Evolutionary conservation across 2,329 filamentous ascomycete genomes (phyloP), one percentile per base, ranked within the genome.

Genomic region (Trichoderma breve): DNA sequence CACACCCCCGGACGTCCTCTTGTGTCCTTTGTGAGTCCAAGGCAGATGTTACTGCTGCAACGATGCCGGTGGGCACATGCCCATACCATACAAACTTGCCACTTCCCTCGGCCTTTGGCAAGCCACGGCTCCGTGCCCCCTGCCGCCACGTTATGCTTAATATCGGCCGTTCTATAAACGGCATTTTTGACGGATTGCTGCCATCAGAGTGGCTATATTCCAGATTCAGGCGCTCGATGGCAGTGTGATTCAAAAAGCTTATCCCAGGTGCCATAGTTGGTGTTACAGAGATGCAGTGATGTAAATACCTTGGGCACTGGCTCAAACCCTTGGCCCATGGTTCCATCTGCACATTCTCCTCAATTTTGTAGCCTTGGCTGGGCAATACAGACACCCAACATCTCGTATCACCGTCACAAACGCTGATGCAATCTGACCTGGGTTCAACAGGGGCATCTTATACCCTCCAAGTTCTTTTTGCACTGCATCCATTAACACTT

Each of bases 361-460:
- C 62, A 34, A 32, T 39, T 53, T 65, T 34, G 12, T 36, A 24
- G 28, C 15, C 43, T 24, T 55, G 7, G 21, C 12, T 43, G 15
- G 26, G n/a, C 36, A 60, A 32, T 28, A 69, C 65, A 60, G 28
- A 43, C 36, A 28, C 34, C 55, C 32, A 61, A 15, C 21, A 34
- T 34, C n/a, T 30, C 34, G 65, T 60, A 61, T 26, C 65, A 69
- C 65, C 53, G n/a, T 68, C 36, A 60, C 36, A 69, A 11, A 26
- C 18, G 7, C 65, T 61, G 47, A 32, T 60, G 55, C 39, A 47
- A 61, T 69, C 65, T 51, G 34, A 32, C 36, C 15, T 28, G 6
- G 47, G 24, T 32, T 30, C 24, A 32, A 18, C 26, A 24, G 34
- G 4, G 26, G 15, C 6, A 51, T 47, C 24, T 61, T n/a, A 26